Base-by-base conservation (phyloP, 2,329 filamentous ascomycete genomes). In the Phialophora tarda region DNA sequence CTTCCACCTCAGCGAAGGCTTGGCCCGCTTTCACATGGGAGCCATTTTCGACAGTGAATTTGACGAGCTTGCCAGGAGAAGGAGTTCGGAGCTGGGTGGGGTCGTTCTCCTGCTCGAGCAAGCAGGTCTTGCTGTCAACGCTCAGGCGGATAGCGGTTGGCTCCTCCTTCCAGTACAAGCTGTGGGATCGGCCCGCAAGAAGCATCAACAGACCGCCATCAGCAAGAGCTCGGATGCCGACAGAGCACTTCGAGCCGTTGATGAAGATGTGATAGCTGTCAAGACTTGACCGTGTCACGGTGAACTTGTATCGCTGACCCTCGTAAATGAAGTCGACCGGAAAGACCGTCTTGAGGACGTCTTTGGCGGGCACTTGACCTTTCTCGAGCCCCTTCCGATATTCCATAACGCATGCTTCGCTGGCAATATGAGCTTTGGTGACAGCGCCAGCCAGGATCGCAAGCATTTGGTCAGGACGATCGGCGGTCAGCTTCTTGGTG, bases 121-220 rank as follows among this genome's bases (percentile, higher is more conserved):
- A 82, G 79, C 94, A 98, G 32, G 95, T 99, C 88, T 98, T 99
- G 84, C 93, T 92, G 78, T 99, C 95, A 26, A 99, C 93, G 32
- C 93, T 97, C 73, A 99, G 82, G 78, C 95, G 93, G 59, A 95
- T 97, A 44, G 94, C 95, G 64, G 93, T 93, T 55, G 96, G 92
- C 79, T 99, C 95, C 77, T 99, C 95, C 82, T 98, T 98, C 95
- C 95, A 99, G 88, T 99, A 99, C 69, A 98, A 89, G 76, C 95
- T 99, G 88, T 99, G 95, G 73, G 92, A 96, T 79, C 92, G 92
- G 68, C 95, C 95, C 75, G 90, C 89, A 51, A 99, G 88, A 23
- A 99, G 87, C 70, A 99, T 88, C 64, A 99, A 86, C 11, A 99
- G 87, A 78, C 95, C 95, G 78, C 95, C 95, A 74, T 99, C 95